Evolutionary conservation across 2,329 filamentous ascomycete species (phyloP).

Genomic region (Verticillium dahliae): DNA sequence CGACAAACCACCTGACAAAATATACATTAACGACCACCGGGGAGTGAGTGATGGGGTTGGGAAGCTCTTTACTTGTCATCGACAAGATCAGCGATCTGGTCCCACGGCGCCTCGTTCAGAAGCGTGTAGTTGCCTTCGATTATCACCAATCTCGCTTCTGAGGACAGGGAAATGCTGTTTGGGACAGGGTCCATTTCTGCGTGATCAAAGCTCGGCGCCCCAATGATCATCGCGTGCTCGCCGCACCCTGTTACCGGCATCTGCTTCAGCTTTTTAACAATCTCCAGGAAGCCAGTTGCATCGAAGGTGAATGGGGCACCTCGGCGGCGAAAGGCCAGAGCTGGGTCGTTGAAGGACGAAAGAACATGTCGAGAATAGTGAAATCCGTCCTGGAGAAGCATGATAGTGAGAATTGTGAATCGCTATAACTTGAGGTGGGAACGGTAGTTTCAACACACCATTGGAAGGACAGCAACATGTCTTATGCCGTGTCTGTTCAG

Average conservation of each 20-base stretch:
- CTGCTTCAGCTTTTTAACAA: constrained; percentile 13
- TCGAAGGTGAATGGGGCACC: constrained; percentile 26
- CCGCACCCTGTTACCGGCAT: constrained; percentile 15
- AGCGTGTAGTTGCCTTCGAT: constrained; percentile 45
- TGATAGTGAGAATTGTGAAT: background rate
- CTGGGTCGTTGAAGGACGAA: constrained; percentile 13
- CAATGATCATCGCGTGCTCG: constrained; percentile 9
- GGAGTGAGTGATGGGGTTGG: background rate
- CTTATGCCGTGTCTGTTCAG: constrained; percentile 8
- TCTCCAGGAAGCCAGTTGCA: constrained; percentile 13
- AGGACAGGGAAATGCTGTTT: constrained; percentile 20
- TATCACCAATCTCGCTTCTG: constrained; percentile 37
- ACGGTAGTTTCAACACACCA: constrained; percentile 11
- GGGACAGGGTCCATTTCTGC: constrained; percentile 37
- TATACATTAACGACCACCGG: background rate
- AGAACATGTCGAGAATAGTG: constrained; percentile 18
- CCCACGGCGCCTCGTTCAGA: constrained; percentile 38
- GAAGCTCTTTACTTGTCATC: constrained; percentile 27
- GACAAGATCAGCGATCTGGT: constrained; percentile 31
- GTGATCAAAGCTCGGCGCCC: constrained; percentile 42
- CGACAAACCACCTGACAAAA: constrained; percentile 20
- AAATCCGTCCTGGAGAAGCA: constrained; percentile 20
- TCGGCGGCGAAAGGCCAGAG: constrained; percentile 16
- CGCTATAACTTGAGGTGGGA: too few relatives aligned
- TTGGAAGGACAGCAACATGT: constrained; percentile 16